Base-by-base conservation (phyloP, 1,284 basidiomycete genomes). In the Austropuccinia psidii region DNA sequence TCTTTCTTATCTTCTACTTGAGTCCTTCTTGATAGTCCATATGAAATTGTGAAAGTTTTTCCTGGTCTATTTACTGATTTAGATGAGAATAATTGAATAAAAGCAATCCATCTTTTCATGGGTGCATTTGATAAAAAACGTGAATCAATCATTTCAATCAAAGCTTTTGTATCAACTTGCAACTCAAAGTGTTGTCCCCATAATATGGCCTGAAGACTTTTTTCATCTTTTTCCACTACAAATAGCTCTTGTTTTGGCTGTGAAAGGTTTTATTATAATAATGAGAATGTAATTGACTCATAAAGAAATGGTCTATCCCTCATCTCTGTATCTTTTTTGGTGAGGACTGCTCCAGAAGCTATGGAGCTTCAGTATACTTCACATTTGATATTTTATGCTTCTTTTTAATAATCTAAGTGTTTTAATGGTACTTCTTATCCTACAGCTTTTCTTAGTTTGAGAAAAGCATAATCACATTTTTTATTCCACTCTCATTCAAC, bases 151-250 rank as follows among this genome's bases (percentile, higher is more conserved):
- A 55, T 55, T 24, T 55, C 24, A 24, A 55, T 55, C 33, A 55
- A 55, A 24, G 52, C n/a, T 55, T 55, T 55, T 55, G 52, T 29
- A 55, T 55, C 52, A 55, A 55, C 52, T 55, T 55, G 52, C 15
- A 55, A 24, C 17, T 55, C n/a, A 4, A 55, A 19, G 15, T 52
- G 8, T 52, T 52, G 50, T 8, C 50, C 50, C 50, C 50, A 52
- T 52, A 52, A 24, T 13, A 9, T 55, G 33, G 27, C 33, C 27
- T 55, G 15, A 6, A 55, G 33, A 15, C 33, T 55, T 31, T 17
- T 31, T 4, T 27, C 7, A 6, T 27, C 33, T 31, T 55, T 55
- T 17, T 21, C 52, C 15, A 55, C 52, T 19, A 21, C 52, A 55
- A 21, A 55, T 24, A 55, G 33, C 17, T 55, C 52, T 55, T 27